These are phyloP conservation scores for Phytophthora nicotianae DNA, from an alignment of 352 stramenopile genomes.

Conservation along the genomic window DNA sequence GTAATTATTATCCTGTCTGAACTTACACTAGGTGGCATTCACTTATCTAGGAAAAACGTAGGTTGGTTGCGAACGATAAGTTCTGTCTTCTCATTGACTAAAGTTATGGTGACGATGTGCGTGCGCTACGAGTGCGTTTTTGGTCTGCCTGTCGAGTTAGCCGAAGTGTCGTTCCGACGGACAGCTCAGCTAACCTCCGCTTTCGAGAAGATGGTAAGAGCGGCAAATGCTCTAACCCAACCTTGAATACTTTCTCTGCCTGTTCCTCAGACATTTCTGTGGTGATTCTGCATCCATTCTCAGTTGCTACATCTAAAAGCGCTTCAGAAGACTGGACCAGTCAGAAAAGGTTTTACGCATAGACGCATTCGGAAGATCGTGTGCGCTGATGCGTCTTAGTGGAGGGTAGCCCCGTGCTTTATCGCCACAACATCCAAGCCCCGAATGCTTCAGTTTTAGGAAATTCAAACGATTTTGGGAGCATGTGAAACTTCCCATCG, in stretches of 20 bases:
- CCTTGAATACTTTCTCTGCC: neutral
- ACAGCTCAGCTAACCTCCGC: neutral
- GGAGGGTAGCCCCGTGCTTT: neutral
- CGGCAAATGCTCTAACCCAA: neutral
- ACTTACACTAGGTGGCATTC: no score
- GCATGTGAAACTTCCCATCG: constrained; percentile 1
- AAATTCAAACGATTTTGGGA: neutral
- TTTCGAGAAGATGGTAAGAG: neutral
- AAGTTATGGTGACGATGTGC: no score
- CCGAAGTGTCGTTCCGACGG: neutral
- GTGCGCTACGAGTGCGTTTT: neutral
- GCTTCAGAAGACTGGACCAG: neutral
- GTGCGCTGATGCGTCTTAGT: neutral
- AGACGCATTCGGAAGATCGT: neutral
- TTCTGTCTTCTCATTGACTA: no score
- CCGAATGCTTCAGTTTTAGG: neutral
- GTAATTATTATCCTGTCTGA: no score
- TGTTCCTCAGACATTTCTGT: neutral
- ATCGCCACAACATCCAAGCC: neutral
- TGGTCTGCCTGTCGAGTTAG: neutral
- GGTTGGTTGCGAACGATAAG: no score
- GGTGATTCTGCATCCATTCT: neutral
- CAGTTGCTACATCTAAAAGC: neutral
- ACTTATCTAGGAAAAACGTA: no score
- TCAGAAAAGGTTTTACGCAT: neutral